Conservation (phyloP, 2,329 filamentous ascomycete species). For the Verticillium longisporum region DNA sequence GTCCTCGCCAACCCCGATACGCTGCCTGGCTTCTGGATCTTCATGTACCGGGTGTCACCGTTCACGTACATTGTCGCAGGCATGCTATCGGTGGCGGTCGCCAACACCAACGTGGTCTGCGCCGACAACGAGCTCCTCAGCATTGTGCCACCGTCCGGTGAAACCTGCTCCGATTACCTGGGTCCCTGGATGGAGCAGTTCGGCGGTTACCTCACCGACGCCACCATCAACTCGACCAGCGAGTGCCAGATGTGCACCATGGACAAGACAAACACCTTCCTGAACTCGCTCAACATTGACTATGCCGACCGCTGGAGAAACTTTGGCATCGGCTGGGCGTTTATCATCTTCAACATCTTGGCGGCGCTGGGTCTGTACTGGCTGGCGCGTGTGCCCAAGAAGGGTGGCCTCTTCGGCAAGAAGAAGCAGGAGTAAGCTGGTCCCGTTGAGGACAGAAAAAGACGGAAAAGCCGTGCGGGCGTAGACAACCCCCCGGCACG, state of each 20-base stretch:
- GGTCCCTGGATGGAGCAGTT: constrained; percentile 34
- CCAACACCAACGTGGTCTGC: constrained; percentile 59
- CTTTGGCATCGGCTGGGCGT: constrained; percentile 57
- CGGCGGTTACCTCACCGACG: constrained; percentile 50
- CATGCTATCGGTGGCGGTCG: constrained; percentile 64
- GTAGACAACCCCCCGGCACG: neutral
- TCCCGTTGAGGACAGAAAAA: too few species aligned
- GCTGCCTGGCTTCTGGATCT: constrained; percentile 73
- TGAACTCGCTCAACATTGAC: constrained; percentile 38
- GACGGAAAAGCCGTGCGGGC: neutral
- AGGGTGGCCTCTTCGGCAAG: constrained; percentile 15
- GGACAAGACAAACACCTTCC: constrained; percentile 42
- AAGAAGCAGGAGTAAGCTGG: constrained; percentile 22
- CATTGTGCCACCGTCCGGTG: constrained; percentile 54
- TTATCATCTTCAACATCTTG: constrained; percentile 51
- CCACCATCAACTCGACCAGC: constrained; percentile 26
- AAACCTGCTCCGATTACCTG: constrained; percentile 57
- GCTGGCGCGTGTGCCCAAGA: constrained; percentile 40
- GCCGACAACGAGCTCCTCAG: constrained; percentile 60
- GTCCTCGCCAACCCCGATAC: constrained; percentile 58
- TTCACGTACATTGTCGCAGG: constrained; percentile 76
- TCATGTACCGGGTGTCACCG: constrained; percentile 77
- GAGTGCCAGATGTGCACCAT: constrained; percentile 52
- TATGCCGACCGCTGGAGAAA: constrained; percentile 62
- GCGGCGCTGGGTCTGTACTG: constrained; percentile 51